Conservation (phyloP, 2,329 filamentous ascomycete species). For the Fusarium lateritium region DNA sequence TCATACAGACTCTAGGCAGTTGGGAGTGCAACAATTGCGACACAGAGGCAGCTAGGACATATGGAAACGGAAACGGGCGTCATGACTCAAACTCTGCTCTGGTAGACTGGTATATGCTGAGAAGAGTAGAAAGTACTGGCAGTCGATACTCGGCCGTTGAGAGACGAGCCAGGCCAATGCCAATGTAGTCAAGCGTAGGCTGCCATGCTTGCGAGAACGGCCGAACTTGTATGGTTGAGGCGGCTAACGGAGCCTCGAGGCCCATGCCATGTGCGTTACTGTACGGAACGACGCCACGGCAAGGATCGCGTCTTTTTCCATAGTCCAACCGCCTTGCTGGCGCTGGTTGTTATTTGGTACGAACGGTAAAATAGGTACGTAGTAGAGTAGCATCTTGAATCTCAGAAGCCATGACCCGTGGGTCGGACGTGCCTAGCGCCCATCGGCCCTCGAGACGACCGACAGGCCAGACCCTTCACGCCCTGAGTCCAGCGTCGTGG, state of each 20-base stretch:
- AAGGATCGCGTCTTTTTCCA: slow-evolving; percentile 20
- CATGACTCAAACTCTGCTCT: slow-evolving; percentile 25
- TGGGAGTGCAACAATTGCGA: not conserved
- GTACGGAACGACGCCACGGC: slow-evolving; percentile 7
- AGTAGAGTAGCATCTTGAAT: slow-evolving; percentile 9
- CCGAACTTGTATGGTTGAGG: slow-evolving; percentile 32
- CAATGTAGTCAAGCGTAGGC: slow-evolving; percentile 14
- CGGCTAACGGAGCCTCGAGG: slow-evolving; percentile 32
- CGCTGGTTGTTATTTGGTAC: not conserved
- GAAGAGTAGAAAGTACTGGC: slow-evolving; percentile 8
- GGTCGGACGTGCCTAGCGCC: slow-evolving; percentile 41
- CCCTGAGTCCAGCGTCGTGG: slow-evolving; percentile 37
- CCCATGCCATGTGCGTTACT: slow-evolving; percentile 24
- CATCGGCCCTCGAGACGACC: slow-evolving; percentile 20
- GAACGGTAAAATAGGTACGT: not conserved
- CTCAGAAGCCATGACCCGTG: slow-evolving; percentile 29
- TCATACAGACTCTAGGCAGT: not conserved
- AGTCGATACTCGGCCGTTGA: slow-evolving; percentile 19
- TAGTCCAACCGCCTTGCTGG: slow-evolving; percentile 20
- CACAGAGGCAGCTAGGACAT: not conserved
- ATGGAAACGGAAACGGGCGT: slow-evolving; percentile 8
- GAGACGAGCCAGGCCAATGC: slow-evolving; percentile 2
- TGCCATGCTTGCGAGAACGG: slow-evolving; percentile 24
- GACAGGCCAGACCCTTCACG: slow-evolving; percentile 35
- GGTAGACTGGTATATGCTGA: slow-evolving; percentile 8